These are phyloP conservation scores for Aspergillus conjunctus DNA, from an alignment of 495 filamentous ascomycete species.

Conservation along the genomic window DNA sequence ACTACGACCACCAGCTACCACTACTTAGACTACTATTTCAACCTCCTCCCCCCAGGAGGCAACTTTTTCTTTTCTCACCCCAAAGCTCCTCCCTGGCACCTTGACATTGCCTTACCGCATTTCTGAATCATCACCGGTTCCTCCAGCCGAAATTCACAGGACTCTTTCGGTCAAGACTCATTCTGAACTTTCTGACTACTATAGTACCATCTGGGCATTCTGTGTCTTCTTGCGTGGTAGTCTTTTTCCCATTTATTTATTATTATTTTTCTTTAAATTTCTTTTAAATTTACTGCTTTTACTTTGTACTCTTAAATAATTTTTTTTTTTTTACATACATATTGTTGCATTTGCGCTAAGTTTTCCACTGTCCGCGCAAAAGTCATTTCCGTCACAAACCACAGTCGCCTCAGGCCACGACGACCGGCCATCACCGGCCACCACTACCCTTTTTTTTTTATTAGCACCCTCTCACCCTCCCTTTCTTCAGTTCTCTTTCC, in stretches of 20 bases:
- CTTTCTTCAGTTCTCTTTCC: conserved; percentile 16
- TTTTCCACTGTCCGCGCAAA: conserved; percentile 9
- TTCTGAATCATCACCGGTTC: conserved; percentile 5
- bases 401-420: conserved; percentile 38
- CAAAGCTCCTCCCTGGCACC: conserved; percentile 1
- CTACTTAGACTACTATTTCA: conserved; percentile 28
- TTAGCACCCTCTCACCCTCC: conserved; percentile 22
- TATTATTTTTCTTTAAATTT: conserved; percentile 19
- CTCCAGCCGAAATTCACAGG: conserved; percentile 8
- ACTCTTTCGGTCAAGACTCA: conserved; percentile 16
- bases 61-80: conserved; percentile 13
- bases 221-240: conserved; percentile 29
- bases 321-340: conserved; percentile 20
- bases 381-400: conserved; percentile 39
- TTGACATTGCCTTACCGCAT: conserved; percentile 20
- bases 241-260: conserved; percentile 19
- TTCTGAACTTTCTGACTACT: conserved; percentile 22
- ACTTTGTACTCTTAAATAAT: conserved; percentile 18
- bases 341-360: conserved; percentile 10
- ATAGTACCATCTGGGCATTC: conserved; percentile 30
- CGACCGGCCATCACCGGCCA: conserved; percentile 23
- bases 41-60: conserved; percentile 26
- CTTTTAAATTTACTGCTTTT: conserved; percentile 8
- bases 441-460: conserved; percentile 32
- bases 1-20: conserved; percentile 2